Evolutionary conservation across 805 yeast genomes (phyloP).

Genomic region (Yarrowia sp.): DNA sequence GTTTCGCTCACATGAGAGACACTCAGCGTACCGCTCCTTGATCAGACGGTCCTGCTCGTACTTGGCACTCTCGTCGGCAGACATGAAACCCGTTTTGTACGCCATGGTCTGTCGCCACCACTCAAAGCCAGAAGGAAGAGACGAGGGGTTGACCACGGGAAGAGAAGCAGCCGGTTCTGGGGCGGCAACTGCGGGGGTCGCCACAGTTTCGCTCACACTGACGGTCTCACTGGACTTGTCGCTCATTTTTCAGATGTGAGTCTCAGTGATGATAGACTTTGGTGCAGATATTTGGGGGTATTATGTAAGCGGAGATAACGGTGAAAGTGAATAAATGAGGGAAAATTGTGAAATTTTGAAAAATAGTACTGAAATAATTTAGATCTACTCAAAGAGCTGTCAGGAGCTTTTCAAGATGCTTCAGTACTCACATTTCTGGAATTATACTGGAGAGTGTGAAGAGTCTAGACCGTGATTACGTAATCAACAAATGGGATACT

Average conservation of each 20-base stretch:
- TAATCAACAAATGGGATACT: too few species aligned
- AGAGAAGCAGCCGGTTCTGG: constrained; percentile 3
- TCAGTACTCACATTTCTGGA: too few species aligned
- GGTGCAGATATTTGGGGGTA: too few species aligned
- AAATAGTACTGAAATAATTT: too few species aligned
- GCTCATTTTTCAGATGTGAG: neutral
- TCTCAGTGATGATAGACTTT: too few species aligned
- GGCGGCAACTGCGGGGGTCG: constrained; percentile 7
- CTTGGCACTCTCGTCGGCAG: constrained; percentile 58
- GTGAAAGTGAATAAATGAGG: too few species aligned
- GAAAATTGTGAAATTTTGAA: too few species aligned
- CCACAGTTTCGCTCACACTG: constrained; percentile 11
- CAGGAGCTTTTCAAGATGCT: too few species aligned
- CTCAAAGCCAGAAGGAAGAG: constrained; percentile 59
- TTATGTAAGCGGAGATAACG: neutral
- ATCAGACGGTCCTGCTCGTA: constrained; percentile 63
- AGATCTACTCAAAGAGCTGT: too few species aligned
- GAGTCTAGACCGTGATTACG: too few species aligned
- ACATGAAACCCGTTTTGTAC: constrained; percentile 73
- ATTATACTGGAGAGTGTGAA: too few species aligned
- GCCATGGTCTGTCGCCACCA: constrained; percentile 82
- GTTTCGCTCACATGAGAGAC: constrained; percentile 73
- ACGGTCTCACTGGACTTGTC: constrained; percentile 10
- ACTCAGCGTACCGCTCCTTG: constrained; percentile 59
- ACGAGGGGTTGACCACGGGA: constrained; percentile 30